Percentiles rank a stretch among this genome's conserved stretches.
These are phyloP conservation scores for Yamagishiella unicocca DNA, from an alignment of 139 green algal genomes.

Conservation along the genomic window DNA sequence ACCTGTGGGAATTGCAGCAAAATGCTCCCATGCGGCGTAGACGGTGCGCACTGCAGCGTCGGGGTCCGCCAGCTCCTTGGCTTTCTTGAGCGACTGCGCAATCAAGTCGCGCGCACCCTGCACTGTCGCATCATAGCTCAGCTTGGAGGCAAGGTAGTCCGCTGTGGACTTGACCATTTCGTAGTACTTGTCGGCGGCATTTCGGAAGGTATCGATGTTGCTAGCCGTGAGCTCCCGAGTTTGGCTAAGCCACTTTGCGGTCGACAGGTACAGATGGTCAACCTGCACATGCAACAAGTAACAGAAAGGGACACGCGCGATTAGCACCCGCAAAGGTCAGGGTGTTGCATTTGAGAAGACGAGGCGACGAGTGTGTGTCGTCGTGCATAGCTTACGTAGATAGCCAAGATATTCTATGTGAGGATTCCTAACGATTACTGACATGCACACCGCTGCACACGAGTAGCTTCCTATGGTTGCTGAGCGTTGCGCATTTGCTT, in stretches of 20 bases:
- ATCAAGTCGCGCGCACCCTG: slow-evolving; percentile 7
- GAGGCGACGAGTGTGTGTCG: too few relatives aligned
- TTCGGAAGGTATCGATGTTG: slow-evolving; percentile 16
- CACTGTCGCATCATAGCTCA: neutral
- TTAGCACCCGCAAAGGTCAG: neutral
- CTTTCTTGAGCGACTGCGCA: slow-evolving; percentile 22
- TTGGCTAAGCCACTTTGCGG: neutral
- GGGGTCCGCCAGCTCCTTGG: slow-evolving; percentile 45
- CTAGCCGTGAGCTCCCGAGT: neutral
- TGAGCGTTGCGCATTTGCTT: neutral
- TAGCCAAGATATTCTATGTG: too few relatives aligned
- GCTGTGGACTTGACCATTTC: slow-evolving; percentile 1
- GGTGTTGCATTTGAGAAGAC: neutral
- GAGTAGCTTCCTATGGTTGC: neutral
- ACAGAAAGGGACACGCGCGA: neutral
- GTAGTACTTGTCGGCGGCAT: slow-evolving; percentile 36
- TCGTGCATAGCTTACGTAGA: too few relatives aligned
- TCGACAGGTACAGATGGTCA: neutral
- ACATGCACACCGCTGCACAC: too few relatives aligned
- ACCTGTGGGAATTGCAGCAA: slow-evolving; percentile 43
- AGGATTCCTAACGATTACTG: too few relatives aligned
- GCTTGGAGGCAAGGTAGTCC: neutral
- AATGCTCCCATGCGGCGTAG: slow-evolving; percentile 46
- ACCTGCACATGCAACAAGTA: neutral
- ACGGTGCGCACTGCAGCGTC: slow-evolving; percentile 46